Conservation (phyloP, 2,329 filamentous ascomycete species). For the Ophiosphaerella korrae region DNA sequence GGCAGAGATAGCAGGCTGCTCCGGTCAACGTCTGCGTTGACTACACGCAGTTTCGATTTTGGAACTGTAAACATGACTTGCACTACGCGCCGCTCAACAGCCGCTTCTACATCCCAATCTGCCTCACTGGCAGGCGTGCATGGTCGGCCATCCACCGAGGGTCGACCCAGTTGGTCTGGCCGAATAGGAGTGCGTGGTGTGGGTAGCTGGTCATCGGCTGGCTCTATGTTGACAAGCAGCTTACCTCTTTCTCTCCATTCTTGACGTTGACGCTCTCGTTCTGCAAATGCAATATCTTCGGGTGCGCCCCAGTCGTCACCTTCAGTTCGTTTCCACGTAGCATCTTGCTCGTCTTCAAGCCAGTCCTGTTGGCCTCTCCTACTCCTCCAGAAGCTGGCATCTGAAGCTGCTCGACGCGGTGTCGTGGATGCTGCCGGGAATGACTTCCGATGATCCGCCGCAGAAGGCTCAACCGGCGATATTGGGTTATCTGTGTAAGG, state of each 20-base stretch:
- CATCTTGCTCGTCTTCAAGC: slow-evolving; percentile 43
- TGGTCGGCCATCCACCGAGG: slow-evolving; percentile 21
- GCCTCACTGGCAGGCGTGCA: slow-evolving; percentile 46
- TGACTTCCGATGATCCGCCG: slow-evolving; percentile 18
- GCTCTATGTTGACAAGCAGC: slow-evolving; percentile 34
- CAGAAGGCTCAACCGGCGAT: slow-evolving; percentile 11
- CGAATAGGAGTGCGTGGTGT: slow-evolving; percentile 36
- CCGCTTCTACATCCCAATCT: slow-evolving; percentile 59
- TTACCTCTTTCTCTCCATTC: slow-evolving; percentile 38
- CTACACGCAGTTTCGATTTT: slow-evolving; percentile 82
- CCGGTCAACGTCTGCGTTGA: slow-evolving; percentile 62
- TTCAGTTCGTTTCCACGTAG: slow-evolving; percentile 38
- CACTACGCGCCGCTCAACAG: slow-evolving; percentile 54
- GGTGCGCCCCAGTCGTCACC: slow-evolving; percentile 45
- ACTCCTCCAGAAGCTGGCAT: slow-evolving; percentile 50
- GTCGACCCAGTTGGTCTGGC: slow-evolving; percentile 27
- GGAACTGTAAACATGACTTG: slow-evolving; percentile 88
- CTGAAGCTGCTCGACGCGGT: slow-evolving; percentile 52
- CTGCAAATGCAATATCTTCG: slow-evolving; percentile 38
- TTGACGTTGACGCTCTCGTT: slow-evolving; percentile 38
- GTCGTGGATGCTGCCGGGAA: slow-evolving; percentile 24
- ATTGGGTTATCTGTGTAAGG: slow-evolving; percentile 36
- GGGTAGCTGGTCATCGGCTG: slow-evolving; percentile 29
- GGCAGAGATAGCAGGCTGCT: slow-evolving; percentile 33
- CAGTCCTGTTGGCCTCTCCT: slow-evolving; percentile 52